Base-by-base conservation (phyloP, 2,329 filamentous ascomycete species). In the Aspergillus fischeri region DNA sequence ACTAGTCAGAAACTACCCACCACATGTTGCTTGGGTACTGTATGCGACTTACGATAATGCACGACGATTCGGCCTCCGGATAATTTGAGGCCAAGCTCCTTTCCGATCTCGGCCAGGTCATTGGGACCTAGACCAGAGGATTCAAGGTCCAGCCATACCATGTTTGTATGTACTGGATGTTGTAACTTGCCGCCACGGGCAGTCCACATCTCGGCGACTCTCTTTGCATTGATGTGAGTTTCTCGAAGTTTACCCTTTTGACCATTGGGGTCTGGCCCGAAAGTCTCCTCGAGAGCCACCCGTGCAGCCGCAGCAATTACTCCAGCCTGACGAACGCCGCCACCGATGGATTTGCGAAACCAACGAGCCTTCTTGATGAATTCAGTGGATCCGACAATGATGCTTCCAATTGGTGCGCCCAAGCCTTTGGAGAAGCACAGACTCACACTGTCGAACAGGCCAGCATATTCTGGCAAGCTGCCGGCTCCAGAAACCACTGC, bases 401-500 rank as follows among this genome's bases (percentile, higher is more conserved):
- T 86, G 67, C 86, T 89, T 3, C 91, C 91, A 49, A 92, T 86
- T 0, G 91, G 91, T 0, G 91, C 91, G 4, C 90, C 91, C 0
- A 95, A 81, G 0, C 90, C 90, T 71, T 95, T 95, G 49, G 86
- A 89, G 67, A 95, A 91, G 70, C 90, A 93, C 25, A 94, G 76
- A 62, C 83, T 90, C 11, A 93, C 78, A 53, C 85, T 90, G 68
- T 95, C 89, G 67, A 92, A 89, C 56, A 85, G 78, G 6, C 78
- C 80, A 62, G 85, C 85, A 69, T 84, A 92, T 0, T 91, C 88
- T 3, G 82, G 75, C 32, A 94, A 73, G 3, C 80, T 81, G 0
- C 86, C 88, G 0, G 86, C 86, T 0, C 86, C 88, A 0, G 89
- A 83, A 2, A 83, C 87, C 0, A 89, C 88, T 11, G 89, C 91